Conservation (phyloP, 1,284 basidiomycete genomes). For the Cryptococcus neoformans region DNA sequence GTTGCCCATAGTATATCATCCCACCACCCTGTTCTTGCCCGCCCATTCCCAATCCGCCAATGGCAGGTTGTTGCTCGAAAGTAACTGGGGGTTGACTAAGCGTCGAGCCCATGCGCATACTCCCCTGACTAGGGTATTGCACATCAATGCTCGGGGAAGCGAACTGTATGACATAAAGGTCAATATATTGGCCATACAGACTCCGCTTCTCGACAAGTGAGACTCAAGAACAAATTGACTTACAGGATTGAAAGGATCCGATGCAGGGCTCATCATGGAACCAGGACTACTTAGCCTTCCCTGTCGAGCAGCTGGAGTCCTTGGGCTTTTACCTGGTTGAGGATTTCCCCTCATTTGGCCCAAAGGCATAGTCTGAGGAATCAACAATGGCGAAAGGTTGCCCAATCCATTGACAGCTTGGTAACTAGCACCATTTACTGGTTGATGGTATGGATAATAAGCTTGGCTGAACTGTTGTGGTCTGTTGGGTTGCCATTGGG, state of each 20-base stretch:
- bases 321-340: constrained; percentile 11
- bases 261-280: constrained; percentile 47
- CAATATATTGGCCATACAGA: background rate
- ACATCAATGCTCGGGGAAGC: constrained; percentile 43
- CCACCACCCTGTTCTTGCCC: constrained; percentile 5
- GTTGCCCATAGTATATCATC: constrained; percentile 16
- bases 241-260: constrained; percentile 51
- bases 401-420: background rate
- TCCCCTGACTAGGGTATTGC: constrained; percentile 26
- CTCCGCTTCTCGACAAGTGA: background rate
- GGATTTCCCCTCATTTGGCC: constrained; percentile 30
- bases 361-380: constrained; percentile 43
- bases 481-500: constrained; percentile 6
- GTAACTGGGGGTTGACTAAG: constrained; percentile 28
- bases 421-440: constrained; percentile 3
- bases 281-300: constrained; percentile 34
- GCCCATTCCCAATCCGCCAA: constrained; percentile 47
- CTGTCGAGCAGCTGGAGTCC: constrained; percentile 35
- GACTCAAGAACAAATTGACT: constrained; percentile 11
- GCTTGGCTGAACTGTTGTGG: constrained; percentile 3
- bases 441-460: constrained; percentile 8
- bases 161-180: constrained; percentile 17
- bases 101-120: constrained; percentile 27
- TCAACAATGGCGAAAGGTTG: constrained; percentile 34
- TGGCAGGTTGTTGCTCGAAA: constrained; percentile 43